These are phyloP conservation scores for Ceratocystis lukuohia DNA, from an alignment of 2,329 filamentous ascomycete species.

Conservation along the genomic window DNA sequence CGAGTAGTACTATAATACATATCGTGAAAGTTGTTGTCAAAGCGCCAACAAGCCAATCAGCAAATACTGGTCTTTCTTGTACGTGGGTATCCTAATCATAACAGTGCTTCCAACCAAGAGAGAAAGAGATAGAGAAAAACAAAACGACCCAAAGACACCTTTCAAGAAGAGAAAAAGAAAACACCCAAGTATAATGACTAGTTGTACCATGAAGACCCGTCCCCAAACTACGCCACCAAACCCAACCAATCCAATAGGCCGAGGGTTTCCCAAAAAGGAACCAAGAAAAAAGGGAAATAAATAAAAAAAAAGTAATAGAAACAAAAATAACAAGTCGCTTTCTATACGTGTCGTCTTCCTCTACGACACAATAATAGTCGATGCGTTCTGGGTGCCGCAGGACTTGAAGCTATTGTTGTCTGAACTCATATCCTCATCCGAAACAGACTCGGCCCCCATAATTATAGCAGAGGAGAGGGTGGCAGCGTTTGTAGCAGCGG, in stretches of 20 bases:
- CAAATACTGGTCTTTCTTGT: slow-evolving; percentile 3
- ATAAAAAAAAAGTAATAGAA: not conserved
- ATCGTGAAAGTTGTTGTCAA: not conserved
- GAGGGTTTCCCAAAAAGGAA: not conserved
- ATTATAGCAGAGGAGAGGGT: slow-evolving; percentile 2
- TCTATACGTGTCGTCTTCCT: not conserved
- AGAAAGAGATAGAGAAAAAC: not conserved
- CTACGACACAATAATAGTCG: slow-evolving; percentile 12
- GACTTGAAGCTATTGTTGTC: slow-evolving; percentile 18
- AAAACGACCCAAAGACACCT: slow-evolving; percentile 5
- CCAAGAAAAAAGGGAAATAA: not conserved
- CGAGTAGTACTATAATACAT: too few relatives aligned
- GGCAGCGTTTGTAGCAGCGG: not conserved
- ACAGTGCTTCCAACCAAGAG: slow-evolving; percentile 7
- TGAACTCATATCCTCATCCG: slow-evolving; percentile 12
- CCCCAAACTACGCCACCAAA: not conserved
- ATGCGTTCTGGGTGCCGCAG: slow-evolving; percentile 18
- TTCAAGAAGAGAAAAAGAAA: not conserved
- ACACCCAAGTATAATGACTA: slow-evolving; percentile 2
- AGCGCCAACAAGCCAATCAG: not conserved
- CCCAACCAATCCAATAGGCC: not conserved
- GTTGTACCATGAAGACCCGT: not conserved
- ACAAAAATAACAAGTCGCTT: slow-evolving; percentile 4
- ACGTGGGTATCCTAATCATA: slow-evolving; percentile 16
- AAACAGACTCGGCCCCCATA: slow-evolving; percentile 8